Conservation (phyloP, 2,329 filamentous ascomycete genomes). For the Fusarium sp. region DNA sequence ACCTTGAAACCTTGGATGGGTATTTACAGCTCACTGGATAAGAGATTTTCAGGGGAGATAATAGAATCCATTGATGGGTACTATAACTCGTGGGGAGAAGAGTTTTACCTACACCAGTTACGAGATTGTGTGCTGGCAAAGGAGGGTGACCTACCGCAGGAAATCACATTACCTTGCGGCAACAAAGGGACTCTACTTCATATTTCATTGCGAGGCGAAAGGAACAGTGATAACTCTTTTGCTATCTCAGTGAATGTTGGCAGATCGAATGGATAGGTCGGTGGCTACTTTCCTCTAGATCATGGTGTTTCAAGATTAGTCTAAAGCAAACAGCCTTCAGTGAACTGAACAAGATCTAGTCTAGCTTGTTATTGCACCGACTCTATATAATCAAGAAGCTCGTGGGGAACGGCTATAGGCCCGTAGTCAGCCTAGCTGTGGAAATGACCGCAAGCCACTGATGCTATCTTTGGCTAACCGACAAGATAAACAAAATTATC, state of each 20-base stretch:
- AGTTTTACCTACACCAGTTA: background rate
- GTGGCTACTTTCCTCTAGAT: no score
- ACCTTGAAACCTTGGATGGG: background rate
- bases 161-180: background rate
- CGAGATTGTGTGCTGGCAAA: background rate
- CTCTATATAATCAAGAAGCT: no score
- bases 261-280: background rate
- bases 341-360: no score
- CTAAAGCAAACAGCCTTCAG: no score
- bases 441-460: no score
- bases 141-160: background rate
- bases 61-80: background rate
- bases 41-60: rapidly evolving
- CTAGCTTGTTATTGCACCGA: no score
- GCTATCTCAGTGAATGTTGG: background rate
- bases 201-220: background rate
- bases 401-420: no score
- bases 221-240: background rate
- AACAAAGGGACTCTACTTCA: background rate
- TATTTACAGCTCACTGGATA: background rate
- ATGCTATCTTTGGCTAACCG: no score
- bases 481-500: background rate
- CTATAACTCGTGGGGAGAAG: constrained; percentile 6
- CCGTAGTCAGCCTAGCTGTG: no score
- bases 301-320: no score